Percentiles rank a stretch among this genome's conserved stretches.
phyloP scores from a whole-genome alignment of 805 yeast species.

The Pichia sporocuriosa region DNA sequence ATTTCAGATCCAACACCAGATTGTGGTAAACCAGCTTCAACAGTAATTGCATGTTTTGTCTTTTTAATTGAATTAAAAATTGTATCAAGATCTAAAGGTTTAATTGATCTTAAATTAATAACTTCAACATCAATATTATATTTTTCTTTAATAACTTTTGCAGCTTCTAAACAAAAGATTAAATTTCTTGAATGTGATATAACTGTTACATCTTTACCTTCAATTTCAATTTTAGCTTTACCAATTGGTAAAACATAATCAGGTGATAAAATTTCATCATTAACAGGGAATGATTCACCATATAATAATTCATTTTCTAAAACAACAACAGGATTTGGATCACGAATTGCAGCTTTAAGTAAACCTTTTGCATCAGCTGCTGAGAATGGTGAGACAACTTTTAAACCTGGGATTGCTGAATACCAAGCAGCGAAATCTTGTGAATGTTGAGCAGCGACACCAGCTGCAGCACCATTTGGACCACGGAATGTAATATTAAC shows the following conservation, averaged over 20 bases:
- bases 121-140: slow-evolving; percentile 90
- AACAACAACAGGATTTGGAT: slow-evolving; percentile 95
- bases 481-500: slow-evolving; percentile 98
- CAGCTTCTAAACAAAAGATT: slow-evolving; percentile 80
- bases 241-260: slow-evolving; percentile 93
- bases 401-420: slow-evolving; percentile 95
- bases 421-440: slow-evolving; percentile 98
- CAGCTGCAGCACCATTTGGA: slow-evolving; percentile 99
- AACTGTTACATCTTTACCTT: slow-evolving; percentile 84
- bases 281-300: slow-evolving; percentile 83
- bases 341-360: slow-evolving; percentile 93
- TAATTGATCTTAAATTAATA: slow-evolving; percentile 90
- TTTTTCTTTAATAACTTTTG: slow-evolving; percentile 75
- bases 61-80: slow-evolving; percentile 85
- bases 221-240: slow-evolving; percentile 90
- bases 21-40: slow-evolving; percentile 96
- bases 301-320: slow-evolving; percentile 93
- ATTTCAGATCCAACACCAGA: slow-evolving; percentile 99
- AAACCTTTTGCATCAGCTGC: slow-evolving; percentile 96
- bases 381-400: slow-evolving; percentile 91
- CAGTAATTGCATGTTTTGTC: slow-evolving; percentile 93
- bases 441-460: slow-evolving; percentile 99
- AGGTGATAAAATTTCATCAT: slow-evolving; percentile 81
- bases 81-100: slow-evolving; percentile 89
- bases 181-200: slow-evolving; percentile 92